phyloP scores from a whole-genome alignment of 1,284 basidiomycete genomes.

The Vanrija sp. region DNA sequence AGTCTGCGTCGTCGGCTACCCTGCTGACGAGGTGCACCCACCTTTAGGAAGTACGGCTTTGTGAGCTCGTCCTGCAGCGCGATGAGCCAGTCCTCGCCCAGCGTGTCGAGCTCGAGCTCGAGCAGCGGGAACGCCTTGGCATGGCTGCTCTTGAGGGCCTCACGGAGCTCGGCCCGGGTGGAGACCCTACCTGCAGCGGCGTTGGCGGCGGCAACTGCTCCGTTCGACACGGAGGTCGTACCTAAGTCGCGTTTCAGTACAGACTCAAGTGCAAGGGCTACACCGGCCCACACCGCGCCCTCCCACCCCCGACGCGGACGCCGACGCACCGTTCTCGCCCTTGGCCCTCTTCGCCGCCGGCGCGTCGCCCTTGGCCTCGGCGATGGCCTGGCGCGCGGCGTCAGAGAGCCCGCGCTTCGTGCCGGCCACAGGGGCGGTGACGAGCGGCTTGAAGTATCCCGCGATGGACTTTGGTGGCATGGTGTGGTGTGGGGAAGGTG shows the following conservation, averaged over 20 bases:
- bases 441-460: constrained; percentile 16
- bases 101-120: constrained; percentile 43
- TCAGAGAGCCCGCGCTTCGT: constrained; percentile 12
- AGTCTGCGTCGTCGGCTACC: neutral
- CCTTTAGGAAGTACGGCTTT: constrained; percentile 46
- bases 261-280: no score
- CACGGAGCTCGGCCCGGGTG: constrained; percentile 29
- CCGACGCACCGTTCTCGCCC: neutral
- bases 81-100: constrained; percentile 51
- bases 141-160: constrained; percentile 16
- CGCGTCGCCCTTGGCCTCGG: constrained; percentile 10
- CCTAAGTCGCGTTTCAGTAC: no score
- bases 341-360: constrained; percentile 1
- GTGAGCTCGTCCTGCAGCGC: constrained; percentile 47
- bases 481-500: neutral
- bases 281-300: no score
- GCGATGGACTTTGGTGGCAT: constrained; percentile 17
- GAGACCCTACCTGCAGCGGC: constrained; percentile 5
- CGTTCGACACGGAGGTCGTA: neutral
- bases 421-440: neutral
- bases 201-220: neutral
- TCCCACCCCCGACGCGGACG: no score
- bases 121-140: constrained; percentile 28
- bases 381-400: constrained; percentile 26
- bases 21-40: constrained; percentile 12